A percentile compares a stretch with the other conserved stretches of the same genome.
Conservation (phyloP, 768 basidiomycete species). For the Auriscalpium microsporum region DNA sequence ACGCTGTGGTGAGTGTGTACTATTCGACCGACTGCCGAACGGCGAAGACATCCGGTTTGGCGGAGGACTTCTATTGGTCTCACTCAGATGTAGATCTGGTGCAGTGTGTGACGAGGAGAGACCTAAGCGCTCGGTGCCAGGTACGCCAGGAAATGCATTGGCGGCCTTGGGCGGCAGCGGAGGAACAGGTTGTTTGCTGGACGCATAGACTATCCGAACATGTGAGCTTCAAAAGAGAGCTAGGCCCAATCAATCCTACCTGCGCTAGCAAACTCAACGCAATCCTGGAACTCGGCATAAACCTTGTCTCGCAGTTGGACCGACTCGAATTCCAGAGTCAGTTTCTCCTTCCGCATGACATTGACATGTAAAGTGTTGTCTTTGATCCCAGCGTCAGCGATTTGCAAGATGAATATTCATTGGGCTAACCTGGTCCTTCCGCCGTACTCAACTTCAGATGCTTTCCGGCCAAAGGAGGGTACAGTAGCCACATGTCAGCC, state of each 20-base stretch:
- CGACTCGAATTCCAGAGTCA: slow-evolving; percentile 59
- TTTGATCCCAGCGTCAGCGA: slow-evolving; percentile 21
- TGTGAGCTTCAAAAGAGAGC: not conserved
- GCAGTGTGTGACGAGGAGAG: slow-evolving; percentile 13
- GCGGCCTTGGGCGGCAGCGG: slow-evolving; percentile 38
- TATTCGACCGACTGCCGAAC: not conserved
- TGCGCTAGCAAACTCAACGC: slow-evolving; percentile 70
- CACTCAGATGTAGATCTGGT: slow-evolving; percentile 8
- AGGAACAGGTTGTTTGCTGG: slow-evolving; percentile 57
- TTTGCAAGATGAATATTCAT: not conserved
- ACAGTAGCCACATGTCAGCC: slow-evolving; percentile 85
- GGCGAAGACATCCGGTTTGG: slow-evolving; percentile 15
- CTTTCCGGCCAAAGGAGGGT: slow-evolving; percentile 93
- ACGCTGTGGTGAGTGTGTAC: not conserved
- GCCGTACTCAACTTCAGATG: slow-evolving; percentile 68
- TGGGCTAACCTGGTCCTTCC: slow-evolving; percentile 46
- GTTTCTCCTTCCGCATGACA: slow-evolving; percentile 82
- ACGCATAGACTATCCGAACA: slow-evolving; percentile 17
- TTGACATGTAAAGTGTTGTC: slow-evolving; percentile 68
- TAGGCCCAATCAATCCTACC: slow-evolving; percentile 38
- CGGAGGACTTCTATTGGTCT: slow-evolving; percentile 17
- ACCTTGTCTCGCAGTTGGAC: slow-evolving; percentile 51
- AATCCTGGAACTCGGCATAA: slow-evolving; percentile 66
- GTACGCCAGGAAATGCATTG: not conserved
- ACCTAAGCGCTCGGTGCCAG: not conserved